These are phyloP conservation scores for Penicillium daleae DNA, from an alignment of 495 filamentous ascomycete genomes.

Conservation along the genomic window DNA sequence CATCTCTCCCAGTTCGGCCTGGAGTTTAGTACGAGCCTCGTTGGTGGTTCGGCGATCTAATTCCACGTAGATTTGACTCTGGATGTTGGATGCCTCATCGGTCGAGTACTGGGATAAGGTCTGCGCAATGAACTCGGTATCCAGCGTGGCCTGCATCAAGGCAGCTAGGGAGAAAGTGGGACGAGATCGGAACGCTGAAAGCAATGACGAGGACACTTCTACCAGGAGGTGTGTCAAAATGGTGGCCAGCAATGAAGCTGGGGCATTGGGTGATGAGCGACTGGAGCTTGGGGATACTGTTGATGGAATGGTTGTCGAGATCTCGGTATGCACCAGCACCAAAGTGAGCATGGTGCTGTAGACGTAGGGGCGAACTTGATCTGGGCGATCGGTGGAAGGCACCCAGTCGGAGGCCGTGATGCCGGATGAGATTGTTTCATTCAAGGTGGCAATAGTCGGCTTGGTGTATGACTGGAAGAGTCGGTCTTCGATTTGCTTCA, in stretches of 20 bases:
- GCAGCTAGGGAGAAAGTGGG: constrained; percentile 71
- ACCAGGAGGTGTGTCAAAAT: constrained; percentile 83
- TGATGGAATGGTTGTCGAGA: constrained; percentile 71
- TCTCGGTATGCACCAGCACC: constrained; percentile 89
- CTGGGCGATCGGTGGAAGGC: constrained; percentile 64
- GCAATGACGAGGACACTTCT: constrained; percentile 68
- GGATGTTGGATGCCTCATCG: constrained; percentile 74
- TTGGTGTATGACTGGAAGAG: constrained; percentile 90
- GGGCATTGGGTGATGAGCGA: constrained; percentile 47
- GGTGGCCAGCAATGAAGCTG: constrained; percentile 62
- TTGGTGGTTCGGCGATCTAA: constrained; percentile 85
- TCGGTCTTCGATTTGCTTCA: constrained; percentile 82
- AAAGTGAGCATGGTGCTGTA: constrained; percentile 81
- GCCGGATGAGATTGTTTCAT: constrained; percentile 68
- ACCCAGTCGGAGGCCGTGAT: constrained; percentile 73
- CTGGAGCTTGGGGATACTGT: constrained; percentile 34
- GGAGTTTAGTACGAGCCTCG: constrained; percentile 74
- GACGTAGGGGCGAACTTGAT: constrained; percentile 81
- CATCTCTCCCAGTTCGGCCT: constrained; percentile 89
- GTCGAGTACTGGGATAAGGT: constrained; percentile 86
- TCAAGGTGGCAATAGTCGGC: constrained; percentile 65
- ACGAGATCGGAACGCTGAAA: constrained; percentile 70
- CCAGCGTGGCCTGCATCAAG: constrained; percentile 94
- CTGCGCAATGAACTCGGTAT: constrained; percentile 96
- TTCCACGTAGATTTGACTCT: constrained; percentile 87